phyloP scores from a whole-genome alignment of 2,329 filamentous ascomycete species.

The Claviceps fusiformis region DNA sequence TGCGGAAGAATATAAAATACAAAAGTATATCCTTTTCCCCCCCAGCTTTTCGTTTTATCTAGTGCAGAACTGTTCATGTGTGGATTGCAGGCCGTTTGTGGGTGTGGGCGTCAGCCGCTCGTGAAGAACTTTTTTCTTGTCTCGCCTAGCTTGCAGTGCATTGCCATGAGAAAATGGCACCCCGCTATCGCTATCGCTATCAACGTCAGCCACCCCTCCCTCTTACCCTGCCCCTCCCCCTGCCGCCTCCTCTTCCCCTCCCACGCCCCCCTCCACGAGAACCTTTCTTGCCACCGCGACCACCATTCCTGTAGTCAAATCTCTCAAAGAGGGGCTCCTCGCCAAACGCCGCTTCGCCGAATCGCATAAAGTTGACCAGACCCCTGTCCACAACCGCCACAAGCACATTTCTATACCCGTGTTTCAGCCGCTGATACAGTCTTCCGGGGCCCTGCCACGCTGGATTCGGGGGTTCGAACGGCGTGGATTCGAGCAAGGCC shows the following conservation, averaged over 20 bases:
- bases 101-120: too few relatives aligned
- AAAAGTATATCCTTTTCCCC: too few relatives aligned
- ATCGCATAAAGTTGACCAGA: slow-evolving; percentile 72
- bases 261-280: slow-evolving; percentile 17
- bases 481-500: slow-evolving; percentile 58
- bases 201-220: slow-evolving; percentile 4
- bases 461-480: slow-evolving; percentile 45
- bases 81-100: too few relatives aligned
- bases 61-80: too few relatives aligned
- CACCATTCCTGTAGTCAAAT: slow-evolving; percentile 30
- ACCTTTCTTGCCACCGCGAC: slow-evolving; percentile 21
- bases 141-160: background rate
- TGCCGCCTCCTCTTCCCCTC: slow-evolving; percentile 10
- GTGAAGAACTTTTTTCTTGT: too few relatives aligned
- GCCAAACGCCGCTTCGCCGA: slow-evolving; percentile 69
- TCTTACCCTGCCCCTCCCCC: slow-evolving; percentile 7
- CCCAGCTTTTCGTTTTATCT: too few relatives aligned
- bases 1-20: too few relatives aligned
- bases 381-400: slow-evolving; percentile 84
- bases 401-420: slow-evolving; percentile 72
- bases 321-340: slow-evolving; percentile 58
- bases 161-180: background rate
- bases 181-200: background rate
- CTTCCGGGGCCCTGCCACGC: slow-evolving; percentile 27
- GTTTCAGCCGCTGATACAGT: slow-evolving; percentile 67